Evolutionary conservation across 2,329 filamentous ascomycete genomes (phyloP).

Genomic region (Venturia asperata): DNA sequence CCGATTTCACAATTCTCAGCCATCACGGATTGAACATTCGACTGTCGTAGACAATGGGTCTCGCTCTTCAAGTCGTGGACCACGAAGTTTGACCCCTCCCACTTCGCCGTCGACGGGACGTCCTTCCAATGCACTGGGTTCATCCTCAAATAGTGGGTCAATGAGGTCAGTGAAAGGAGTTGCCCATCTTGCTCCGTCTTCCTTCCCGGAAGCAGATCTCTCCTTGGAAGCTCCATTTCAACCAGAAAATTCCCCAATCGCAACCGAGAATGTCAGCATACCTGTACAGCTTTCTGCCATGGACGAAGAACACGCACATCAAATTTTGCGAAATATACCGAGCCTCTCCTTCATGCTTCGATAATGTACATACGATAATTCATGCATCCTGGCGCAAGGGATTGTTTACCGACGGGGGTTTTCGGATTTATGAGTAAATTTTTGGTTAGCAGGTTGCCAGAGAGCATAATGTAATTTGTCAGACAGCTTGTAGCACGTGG

Average conservation of each 20-base stretch:
- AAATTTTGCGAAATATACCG: slow-evolving; percentile 6
- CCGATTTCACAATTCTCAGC: slow-evolving; percentile 9
- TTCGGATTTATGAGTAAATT: not conserved
- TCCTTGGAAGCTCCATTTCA: not conserved
- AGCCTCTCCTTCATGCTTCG: slow-evolving; percentile 17
- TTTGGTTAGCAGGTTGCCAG: not conserved
- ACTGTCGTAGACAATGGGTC: not conserved
- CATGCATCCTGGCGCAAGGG: not conserved
- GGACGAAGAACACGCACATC: slow-evolving; percentile 10
- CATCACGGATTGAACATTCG: not conserved
- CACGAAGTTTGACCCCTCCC: not conserved
- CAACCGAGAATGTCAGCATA: no score
- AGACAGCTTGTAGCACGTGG: not conserved
- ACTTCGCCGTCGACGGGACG: not conserved
- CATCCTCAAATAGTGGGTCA: not conserved
- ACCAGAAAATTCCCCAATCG: not conserved
- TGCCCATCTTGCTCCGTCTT: not conserved
- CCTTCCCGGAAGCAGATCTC: not conserved
- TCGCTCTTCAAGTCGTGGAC: not conserved
- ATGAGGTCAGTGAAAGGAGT: not conserved
- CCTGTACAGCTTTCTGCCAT: not conserved
- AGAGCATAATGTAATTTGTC: not conserved
- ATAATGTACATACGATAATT: not conserved
- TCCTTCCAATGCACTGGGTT: not conserved
- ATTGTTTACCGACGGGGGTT: not conserved